Evolutionary conservation across 352 stramenopile genomes (phyloP).

Genomic region (Phytophthora multivora): DNA sequence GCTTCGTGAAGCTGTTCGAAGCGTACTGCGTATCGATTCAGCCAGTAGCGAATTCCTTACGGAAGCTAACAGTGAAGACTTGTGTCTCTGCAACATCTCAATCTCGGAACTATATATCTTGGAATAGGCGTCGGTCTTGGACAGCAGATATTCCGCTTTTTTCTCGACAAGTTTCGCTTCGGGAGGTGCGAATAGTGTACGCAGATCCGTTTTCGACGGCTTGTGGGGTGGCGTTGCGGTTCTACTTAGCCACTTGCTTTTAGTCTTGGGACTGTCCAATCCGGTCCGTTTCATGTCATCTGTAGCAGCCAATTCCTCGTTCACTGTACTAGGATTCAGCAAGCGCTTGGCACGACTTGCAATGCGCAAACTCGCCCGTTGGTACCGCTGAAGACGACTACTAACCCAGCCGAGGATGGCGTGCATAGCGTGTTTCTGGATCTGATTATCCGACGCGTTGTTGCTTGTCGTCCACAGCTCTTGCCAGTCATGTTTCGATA

Average conservation of each 20-base stretch:
- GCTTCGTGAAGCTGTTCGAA: conserved; percentile 25
- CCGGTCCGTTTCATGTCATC: too few species aligned
- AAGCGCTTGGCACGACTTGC: conserved; percentile 42
- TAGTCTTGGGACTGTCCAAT: too few species aligned
- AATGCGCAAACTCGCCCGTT: conserved; percentile 39
- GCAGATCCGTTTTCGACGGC: conserved; percentile 13
- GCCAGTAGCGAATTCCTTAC: conserved; percentile 9
- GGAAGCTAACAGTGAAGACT: conserved; percentile 31
- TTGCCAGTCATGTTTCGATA: conserved; percentile 65
- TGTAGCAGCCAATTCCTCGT: too few species aligned
- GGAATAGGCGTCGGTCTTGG: conserved; percentile 47
- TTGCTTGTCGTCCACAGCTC: conserved; percentile 49
- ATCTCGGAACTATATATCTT: conserved; percentile 28
- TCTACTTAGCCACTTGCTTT: neutral
- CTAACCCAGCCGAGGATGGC: conserved; percentile 69
- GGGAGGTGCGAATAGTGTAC: conserved; percentile 42
- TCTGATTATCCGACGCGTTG: conserved; percentile 44
- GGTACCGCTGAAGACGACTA: conserved; percentile 48
- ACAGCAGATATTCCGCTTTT: conserved; percentile 49
- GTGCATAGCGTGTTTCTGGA: conserved; percentile 61
- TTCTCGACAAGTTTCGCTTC: conserved; percentile 57
- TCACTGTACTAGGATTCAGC: neutral
- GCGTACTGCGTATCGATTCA: neutral
- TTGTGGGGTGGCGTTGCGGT: neutral
- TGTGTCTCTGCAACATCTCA: conserved; percentile 1